Base-by-base conservation (phyloP, 2,329 filamentous ascomycete genomes). In the Alternaria gaisen region DNA sequence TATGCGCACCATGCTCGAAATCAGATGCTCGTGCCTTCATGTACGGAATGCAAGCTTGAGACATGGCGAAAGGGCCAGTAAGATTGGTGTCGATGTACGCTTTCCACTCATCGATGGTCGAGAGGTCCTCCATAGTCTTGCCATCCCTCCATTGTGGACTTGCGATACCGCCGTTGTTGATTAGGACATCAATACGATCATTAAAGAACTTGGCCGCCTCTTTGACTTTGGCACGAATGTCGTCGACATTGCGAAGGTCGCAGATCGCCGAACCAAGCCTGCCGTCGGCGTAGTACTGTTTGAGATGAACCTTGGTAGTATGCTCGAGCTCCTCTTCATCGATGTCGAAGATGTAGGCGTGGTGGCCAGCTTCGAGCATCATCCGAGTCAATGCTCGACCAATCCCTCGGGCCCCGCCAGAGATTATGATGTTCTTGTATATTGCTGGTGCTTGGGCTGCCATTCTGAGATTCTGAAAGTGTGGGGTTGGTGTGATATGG, bases 51-150 rank as follows among this genome's bases (percentile, higher is more conserved):
- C 79, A 82, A 18, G 82, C 82, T 69, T 84, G 82, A 20, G 75
- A 80, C 68, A 83, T 78, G 11, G 77, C 80, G 61, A 84, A 84
- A 0, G 81, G 79, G 4, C 76, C 80, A 3, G 80, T 84, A 11
- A 84, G 77, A 56, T 84, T 84, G 28, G 80, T 83, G 50, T 83
- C 81, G 10, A 84, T 76, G 61, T 77, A 79, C 16, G 81, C 82
- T 61, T 77, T 72, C 82, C 82, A 84, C 60, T 83, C 72, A 2
- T 76, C 75, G n/a, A 82, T 65, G 0, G 80, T 81, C 5, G 72
- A 74, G 18, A 68, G 71, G 62, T 83, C 80, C 53, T 79, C 80
- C 81, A 84, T 83, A 7, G 81, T 83, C 68, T 80, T 80, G 11
- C 74, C 79, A 58, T 82, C 79, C 56, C 72, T 80, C 80, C 81